Base-by-base conservation (phyloP, 2,329 filamentous ascomycete species). In the Dothiorella sarmentorum region DNA sequence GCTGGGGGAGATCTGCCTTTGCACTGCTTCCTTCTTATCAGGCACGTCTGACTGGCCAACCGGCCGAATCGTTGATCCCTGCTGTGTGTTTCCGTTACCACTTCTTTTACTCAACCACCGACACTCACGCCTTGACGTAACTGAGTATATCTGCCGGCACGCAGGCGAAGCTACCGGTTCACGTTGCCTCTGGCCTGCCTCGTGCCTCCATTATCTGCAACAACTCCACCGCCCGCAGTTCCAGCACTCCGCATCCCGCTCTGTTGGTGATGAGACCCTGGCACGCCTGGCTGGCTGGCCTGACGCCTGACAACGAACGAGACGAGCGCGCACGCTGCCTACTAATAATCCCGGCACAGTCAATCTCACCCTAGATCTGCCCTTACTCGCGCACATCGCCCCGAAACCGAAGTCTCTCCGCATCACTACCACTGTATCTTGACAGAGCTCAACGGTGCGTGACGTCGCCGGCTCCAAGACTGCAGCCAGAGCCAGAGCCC, bases 41-140 rank as follows among this genome's bases (percentile, higher is more conserved):
- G 37, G 17, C 24, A 17, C 24, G 24, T 22, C 7, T 51, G 33
- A 52, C 18, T 58, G 56, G 56, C 56, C 35, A 24, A 45, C 37
- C n/a, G 44, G 33, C 44, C 33, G 44, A 51, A 24, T 33, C 22
- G 17, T 24, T 24, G 24, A 40, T 40, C 33, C 40, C 29, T 44
- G 29, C 20, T n/a, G 42, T 17, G 42, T 20, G 27, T 58, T 49
- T 47, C 55, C 42, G 31, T 58, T 31, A 49, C 55, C 22, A 43
- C 33, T 40, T 37, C 43, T 58, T 58, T 58, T 49, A 58, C 56
- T 42, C 45, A 58, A 58, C 44, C 44, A 37, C 17, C 44, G 18
- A 45, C 51, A 43, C 43, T 51, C 45, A 51, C 45, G 45, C 45
- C 45, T 40, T 53, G 49, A 53, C 49, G 49, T 53, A 53, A 53